Base-by-base conservation (phyloP, 768 basidiomycete species). In the Neoboletus brunneissimus region DNA sequence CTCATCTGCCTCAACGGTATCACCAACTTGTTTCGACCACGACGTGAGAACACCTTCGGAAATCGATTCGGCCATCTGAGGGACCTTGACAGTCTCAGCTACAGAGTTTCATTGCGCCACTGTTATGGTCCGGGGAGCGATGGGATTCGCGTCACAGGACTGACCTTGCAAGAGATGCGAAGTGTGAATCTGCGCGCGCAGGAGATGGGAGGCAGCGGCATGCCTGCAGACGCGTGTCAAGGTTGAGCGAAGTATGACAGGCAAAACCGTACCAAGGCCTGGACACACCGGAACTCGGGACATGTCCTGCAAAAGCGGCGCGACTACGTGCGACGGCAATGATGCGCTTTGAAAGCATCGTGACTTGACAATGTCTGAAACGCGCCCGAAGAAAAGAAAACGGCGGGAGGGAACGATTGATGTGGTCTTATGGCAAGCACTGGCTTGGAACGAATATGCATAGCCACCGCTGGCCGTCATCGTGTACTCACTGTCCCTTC, bases 1-100 rank as follows among this genome's bases (percentile, higher is more conserved):
- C 76, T 98, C 96, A 70, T 98, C 96, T 29, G 79, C 87, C 69
- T 87, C 83, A 54, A 98, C 94, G 55, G 77, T 81, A 70, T 99
- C 96, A 15, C 96, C 96, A 50, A 90, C 86, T 74, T 95, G 84
- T 77, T 98, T 98, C 63, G 83, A 79, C 93, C 94, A 99, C 27
- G 89, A 80, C 76, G 94, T 97, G 50, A 99, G 79, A 5, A 96
- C 98, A 35, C 96, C 96, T 73, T 99, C 96, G 37, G 92, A 91
- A 74, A 98, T 98, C 58, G 95, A 98, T 72, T 98, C 95, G 27
- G 96, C 92, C 93, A 98, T 96, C 73, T 94, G 90, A 18, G 94
- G 94, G 38, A 98, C 94, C 77, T 96, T 93, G 61, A 98, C 83
- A 53, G 88, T 92, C 76, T 95, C 89, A 55, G 86, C 88, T 89